Percentiles rank a stretch among this genome's conserved stretches.
Conservation (phyloP, 768 basidiomycete genomes). For the Russula ochroleuca region DNA sequence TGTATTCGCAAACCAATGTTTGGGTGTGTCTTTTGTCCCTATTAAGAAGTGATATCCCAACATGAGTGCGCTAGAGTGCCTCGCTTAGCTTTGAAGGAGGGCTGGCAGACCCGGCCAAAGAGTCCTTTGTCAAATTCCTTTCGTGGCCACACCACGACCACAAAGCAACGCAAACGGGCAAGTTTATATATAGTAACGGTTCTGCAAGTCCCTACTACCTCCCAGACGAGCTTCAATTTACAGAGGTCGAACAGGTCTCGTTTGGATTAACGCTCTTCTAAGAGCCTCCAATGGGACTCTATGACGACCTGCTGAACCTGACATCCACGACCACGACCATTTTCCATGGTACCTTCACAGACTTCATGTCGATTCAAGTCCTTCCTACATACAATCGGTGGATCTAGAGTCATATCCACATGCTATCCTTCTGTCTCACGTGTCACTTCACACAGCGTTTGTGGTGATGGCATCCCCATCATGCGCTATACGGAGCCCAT, state of each 20-base stretch:
- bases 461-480: slow-evolving; percentile 7
- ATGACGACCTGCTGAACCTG: slow-evolving; percentile 44
- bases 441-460: slow-evolving; percentile 21
- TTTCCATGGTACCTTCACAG: slow-evolving; percentile 38
- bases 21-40: slow-evolving; percentile 11
- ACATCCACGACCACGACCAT: slow-evolving; percentile 36
- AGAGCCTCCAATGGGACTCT: slow-evolving; percentile 41
- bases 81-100: slow-evolving; percentile 6
- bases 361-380: slow-evolving; percentile 34
- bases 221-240: slow-evolving; percentile 27
- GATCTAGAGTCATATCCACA: neutral
- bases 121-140: slow-evolving; percentile 6
- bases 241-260: slow-evolving; percentile 15
- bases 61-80: neutral
- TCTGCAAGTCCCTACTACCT: slow-evolving; percentile 36
- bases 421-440: neutral
- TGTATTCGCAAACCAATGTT: slow-evolving; percentile 15
- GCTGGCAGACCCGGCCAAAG: neutral
- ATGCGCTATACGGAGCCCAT: slow-evolving; percentile 3
- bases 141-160: slow-evolving; percentile 1
- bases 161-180: slow-evolving; percentile 9
- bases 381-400: slow-evolving; percentile 29
- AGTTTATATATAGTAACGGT: slow-evolving; percentile 5
- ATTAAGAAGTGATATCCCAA: neutral
- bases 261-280: slow-evolving; percentile 43